phyloP scores from a whole-genome alignment of 805 yeast genomes.

The Yarrowia sp. region DNA sequence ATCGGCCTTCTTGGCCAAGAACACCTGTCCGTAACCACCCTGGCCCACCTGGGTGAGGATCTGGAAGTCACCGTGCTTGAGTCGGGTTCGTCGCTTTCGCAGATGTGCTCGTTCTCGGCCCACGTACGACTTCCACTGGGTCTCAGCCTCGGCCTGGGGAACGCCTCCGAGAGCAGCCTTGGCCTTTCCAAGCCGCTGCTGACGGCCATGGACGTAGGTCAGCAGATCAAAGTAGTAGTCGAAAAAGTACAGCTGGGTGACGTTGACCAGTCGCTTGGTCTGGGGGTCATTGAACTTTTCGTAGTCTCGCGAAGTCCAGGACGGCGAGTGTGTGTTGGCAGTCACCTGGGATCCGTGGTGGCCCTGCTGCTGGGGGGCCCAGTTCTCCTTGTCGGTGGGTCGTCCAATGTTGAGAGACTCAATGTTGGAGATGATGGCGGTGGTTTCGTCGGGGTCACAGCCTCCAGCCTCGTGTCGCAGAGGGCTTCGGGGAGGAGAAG shows the following conservation, averaged over 20 bases:
- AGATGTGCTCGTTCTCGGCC: conserved; percentile 84
- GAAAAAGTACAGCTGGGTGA: conserved; percentile 89
- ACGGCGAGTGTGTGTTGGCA: conserved; percentile 8
- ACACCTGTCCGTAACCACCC: conserved; percentile 99
- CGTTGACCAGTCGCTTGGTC: conserved; percentile 85
- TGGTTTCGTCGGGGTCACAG: conserved; percentile 42
- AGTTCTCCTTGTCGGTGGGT: conserved; percentile 32
- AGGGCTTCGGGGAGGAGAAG: conserved; percentile 33
- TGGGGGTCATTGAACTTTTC: conserved; percentile 67
- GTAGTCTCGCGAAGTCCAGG: conserved; percentile 43
- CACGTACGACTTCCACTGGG: conserved; percentile 78
- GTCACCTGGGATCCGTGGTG: conserved; percentile 40
- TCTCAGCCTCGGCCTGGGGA: conserved; percentile 54
- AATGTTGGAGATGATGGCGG: conserved; percentile 42
- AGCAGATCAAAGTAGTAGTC: conserved; percentile 97
- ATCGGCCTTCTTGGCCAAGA: conserved; percentile 90
- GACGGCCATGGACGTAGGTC: conserved; percentile 86
- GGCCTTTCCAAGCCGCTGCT: conserved; percentile 79
- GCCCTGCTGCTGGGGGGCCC: conserved; percentile 34
- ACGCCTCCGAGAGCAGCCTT: conserved; percentile 55
- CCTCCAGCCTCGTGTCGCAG: conserved; percentile 27
- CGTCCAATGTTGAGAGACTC: conserved; percentile 40
- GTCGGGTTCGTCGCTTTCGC: conserved; percentile 88
- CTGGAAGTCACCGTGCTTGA: conserved; percentile 93
- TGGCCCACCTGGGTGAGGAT: conserved; percentile 98